Conservation (phyloP, 1,284 basidiomycete genomes). For the Ustilago xerochloae region DNA sequence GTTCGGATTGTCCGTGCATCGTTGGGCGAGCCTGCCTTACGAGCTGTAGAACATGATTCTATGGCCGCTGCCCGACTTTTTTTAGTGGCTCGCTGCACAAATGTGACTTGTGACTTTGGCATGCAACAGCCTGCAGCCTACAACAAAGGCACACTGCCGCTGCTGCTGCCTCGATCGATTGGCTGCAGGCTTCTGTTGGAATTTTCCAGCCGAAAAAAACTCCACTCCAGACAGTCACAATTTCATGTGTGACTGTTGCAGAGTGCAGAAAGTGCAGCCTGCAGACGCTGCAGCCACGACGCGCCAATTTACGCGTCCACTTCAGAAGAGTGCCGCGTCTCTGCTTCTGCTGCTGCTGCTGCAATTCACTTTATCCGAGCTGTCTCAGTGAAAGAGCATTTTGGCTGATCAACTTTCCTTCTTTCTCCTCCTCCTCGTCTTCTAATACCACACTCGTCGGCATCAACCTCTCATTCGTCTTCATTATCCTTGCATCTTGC, state of each 20-base stretch:
- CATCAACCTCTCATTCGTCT: not conserved
- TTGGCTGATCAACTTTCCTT: constrained; percentile 18
- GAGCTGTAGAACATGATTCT: not conserved
- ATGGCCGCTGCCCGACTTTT: not conserved
- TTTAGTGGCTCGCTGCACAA: not conserved
- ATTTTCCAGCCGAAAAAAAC: not conserved
- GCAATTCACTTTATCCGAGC: not conserved
- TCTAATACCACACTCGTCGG: not conserved
- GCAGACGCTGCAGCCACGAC: constrained; percentile 25
- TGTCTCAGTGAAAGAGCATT: not conserved
- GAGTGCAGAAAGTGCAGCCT: not conserved
- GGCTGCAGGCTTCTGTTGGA: not conserved
- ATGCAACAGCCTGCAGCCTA: too few species aligned
- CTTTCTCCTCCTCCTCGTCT: constrained; percentile 1
- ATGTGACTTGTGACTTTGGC: not conserved
- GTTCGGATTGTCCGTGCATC: not conserved
- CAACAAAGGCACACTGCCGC: too few species aligned
- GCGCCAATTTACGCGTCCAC: constrained; percentile 51
- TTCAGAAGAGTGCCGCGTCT: too few species aligned
- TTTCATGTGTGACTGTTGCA: not conserved
- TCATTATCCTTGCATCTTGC: not conserved
- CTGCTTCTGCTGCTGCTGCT: not conserved
- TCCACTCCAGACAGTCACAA: constrained; percentile 16
- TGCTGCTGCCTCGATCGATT: constrained; percentile 25
- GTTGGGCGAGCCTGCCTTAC: not conserved